phyloP scores from a whole-genome alignment of 805 yeast genomes.

The Yamadazyma nakazawae region DNA sequence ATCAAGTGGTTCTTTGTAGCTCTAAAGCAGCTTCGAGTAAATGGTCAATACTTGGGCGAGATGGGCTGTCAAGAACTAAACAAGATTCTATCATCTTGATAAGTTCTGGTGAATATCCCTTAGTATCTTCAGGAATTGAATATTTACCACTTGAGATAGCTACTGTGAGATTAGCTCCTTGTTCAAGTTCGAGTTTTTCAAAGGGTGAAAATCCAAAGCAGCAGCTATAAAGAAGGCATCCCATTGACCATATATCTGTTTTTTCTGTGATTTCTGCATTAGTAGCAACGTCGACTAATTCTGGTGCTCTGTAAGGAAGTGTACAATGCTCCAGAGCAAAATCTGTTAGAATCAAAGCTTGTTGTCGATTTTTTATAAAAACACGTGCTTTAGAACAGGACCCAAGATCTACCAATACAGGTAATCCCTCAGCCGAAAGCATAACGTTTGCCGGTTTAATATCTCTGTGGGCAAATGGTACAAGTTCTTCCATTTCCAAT shows the following conservation, averaged over 20 bases:
- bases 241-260: conserved; percentile 89
- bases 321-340: conserved; percentile 83
- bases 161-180: conserved; percentile 77
- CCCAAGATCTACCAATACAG: conserved; percentile 83
- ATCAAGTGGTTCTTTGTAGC: conserved; percentile 16
- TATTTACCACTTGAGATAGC: conserved; percentile 72
- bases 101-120: conserved; percentile 52
- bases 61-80: conserved; percentile 54
- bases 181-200: conserved; percentile 73
- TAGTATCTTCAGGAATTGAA: conserved; percentile 50
- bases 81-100: conserved; percentile 58
- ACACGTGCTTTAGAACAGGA: conserved; percentile 66
- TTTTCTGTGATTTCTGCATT: conserved; percentile 65
- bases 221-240: conserved; percentile 75
- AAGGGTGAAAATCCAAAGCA: conserved; percentile 84
- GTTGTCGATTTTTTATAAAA: conserved; percentile 54
- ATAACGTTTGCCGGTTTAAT: conserved; percentile 87
- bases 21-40: conserved; percentile 51
- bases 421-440: conserved; percentile 69
- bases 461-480: conserved; percentile 82
- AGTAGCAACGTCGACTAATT: conserved; percentile 71
- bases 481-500: conserved; percentile 34
- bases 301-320: conserved; percentile 87
- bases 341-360: conserved; percentile 76
- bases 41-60: conserved; percentile 63